Evolutionary conservation across 805 yeast species (phyloP).

Genomic region (Metschnikowia sp.): DNA sequence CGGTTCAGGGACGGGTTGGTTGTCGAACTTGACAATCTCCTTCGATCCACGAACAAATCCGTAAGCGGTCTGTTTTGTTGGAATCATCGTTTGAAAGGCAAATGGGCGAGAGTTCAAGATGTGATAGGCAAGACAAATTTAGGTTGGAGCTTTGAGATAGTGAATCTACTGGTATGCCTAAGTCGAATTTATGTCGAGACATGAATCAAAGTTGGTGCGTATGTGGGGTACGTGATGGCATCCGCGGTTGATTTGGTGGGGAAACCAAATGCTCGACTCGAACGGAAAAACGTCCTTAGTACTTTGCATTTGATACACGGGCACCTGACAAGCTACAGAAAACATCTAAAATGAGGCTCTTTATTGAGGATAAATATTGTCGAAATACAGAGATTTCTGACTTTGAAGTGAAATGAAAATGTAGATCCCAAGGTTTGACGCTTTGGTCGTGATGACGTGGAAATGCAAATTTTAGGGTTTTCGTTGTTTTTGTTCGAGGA

Average conservation of each 20-base stretch:
- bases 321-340: too few relatives aligned
- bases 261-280: too few relatives aligned
- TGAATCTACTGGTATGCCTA: too few relatives aligned
- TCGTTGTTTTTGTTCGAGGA: slow-evolving; percentile 8
- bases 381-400: background rate
- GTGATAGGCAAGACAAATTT: background rate
- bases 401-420: slow-evolving; percentile 9
- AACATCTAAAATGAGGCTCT: slow-evolving; percentile 1
- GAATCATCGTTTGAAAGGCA: slow-evolving; percentile 17
- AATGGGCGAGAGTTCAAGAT: background rate
- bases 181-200: too few relatives aligned
- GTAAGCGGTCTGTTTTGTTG: slow-evolving; percentile 29
- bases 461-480: slow-evolving; percentile 5
- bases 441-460: slow-evolving; percentile 6
- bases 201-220: too few relatives aligned
- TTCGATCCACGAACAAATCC: slow-evolving; percentile 31
- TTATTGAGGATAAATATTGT: slow-evolving; percentile 6
- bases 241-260: too few relatives aligned
- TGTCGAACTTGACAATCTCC: slow-evolving; percentile 24
- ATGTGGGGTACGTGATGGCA: too few relatives aligned
- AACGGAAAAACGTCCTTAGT: too few relatives aligned
- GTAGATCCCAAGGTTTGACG: slow-evolving; percentile 5
- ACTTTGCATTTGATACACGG: too few relatives aligned
- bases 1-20: slow-evolving; percentile 32
- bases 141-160: background rate